Evolutionary conservation across 495 filamentous ascomycete genomes (phyloP), one percentile per base, ranked within the genome.

Genomic region (Umbilicaria muhlenbergii): DNA sequence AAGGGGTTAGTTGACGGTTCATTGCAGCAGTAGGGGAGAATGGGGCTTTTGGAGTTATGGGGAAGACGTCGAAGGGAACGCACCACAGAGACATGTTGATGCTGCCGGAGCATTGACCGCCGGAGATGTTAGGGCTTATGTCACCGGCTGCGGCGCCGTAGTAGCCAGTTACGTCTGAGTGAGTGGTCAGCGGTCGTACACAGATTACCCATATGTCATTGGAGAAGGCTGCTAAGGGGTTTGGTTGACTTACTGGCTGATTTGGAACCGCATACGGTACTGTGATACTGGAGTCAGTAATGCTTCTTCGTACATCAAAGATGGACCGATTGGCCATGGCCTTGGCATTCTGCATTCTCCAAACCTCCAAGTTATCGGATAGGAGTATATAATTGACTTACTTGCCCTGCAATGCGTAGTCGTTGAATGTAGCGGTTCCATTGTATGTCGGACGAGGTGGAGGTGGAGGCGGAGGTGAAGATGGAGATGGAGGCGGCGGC

Each of bases 121-220:
- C 52, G 17, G 46, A 46, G 8, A 55, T 49, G 17, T 50, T 36
- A 8, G 42, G 49, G 11, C 46, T 50, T n/a, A 53, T 24, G 33
- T 52, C 51, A n/a, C 53, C 51, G 13, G 52, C 50, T 11, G 52
- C 52, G 41, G 52, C 52, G 21, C 44, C 46, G 15, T 49, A 55
- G n/a, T 46, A 46, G 32, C 51, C 51, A 11, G 40, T 19, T 10
- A 28, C 18, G 11, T 39, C 45, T 47, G 32, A 28, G 24, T 28
- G 24, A 28, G 6, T 5, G 5, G 24, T 19, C 12, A n/a, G 14
- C 15, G 32, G n/a, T 17, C 32, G 8, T 3, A 43, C 3, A 46
- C 34, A 13, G 16, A 16, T 7, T 1, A 16, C 18, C 5, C 3
- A 7, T 13, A 38, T n/a, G 15, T 3, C 13, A 15, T 4, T 21